Evolutionary conservation across 1,284 basidiomycete species (phyloP), one percentile per base, ranked within the genome.

Genomic region (Trametes pubescens): DNA sequence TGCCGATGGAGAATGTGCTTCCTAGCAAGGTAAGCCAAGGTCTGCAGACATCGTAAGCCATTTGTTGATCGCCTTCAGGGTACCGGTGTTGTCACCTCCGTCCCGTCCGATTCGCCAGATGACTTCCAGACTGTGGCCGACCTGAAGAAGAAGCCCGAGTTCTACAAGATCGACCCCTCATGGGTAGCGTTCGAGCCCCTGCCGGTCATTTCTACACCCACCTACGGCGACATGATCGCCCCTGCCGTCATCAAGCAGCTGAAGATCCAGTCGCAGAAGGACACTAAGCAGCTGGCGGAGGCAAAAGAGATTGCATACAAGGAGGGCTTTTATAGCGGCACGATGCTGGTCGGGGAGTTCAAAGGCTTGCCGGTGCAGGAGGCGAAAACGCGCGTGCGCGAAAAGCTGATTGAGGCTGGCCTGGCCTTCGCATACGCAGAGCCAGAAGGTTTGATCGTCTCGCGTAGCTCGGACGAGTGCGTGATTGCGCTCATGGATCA

Each of bases 281-380:
- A 99, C 77, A 85, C 84, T 56, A 95, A 95, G 78, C 93, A 93
- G 78, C 87, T 99, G 37, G 90, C 92, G 7, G 96, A 99, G 77
- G 98, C 98, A 58, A 99, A 99, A 81, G 98, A 99, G 74, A 86
- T 98, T 64, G 93, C 95, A 14, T 99, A 99, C 84, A 99, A 98
- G 83, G 97, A 99, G 78, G 98, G 98, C 55, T 98, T 98, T 84
- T 98, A 98, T 80, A 88, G 85, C 74, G 97, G 96, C 44, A 91
- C 84, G 24, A 98, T 99, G 96, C 72, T 90, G 62, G 85, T 94
- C 35, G 97, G 97, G 56, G 89, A 94, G 68, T 98, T 89, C 83
- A 93, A 93, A 79, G 97, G 96, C 34, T 76, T 89, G 78, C 78
- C 88, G 4, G 97, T 98, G 11, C 91, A 94, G 77, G 93, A 96